Base-by-base conservation (phyloP, 495 filamentous ascomycete species). In the Cryomyces antarcticus region DNA sequence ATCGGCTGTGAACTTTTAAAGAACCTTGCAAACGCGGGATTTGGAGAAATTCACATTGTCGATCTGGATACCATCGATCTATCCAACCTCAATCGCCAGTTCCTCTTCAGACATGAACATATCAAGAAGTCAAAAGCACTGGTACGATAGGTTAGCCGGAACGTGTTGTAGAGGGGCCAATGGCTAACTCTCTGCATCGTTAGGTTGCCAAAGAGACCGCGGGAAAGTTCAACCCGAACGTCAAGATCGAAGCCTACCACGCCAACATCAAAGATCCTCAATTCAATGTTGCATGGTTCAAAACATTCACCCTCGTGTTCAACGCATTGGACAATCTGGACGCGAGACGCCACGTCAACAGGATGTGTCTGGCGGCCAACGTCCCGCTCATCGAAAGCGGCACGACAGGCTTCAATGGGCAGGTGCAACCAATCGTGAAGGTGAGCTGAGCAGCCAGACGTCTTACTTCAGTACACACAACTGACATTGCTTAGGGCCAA, bases 1-100 rank as follows among this genome's bases (percentile, higher is more conserved):
- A 96, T 99, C 56, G 89, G 89, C 45, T 99, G 89, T 62, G 89
- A 99, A 60, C 73, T 99, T 5, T 70, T 99, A 44, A 99, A 99
- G 68, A 93, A 96, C 62, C 77, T 99, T 44, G 82, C 87, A 42
- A 73, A 93, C 27, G 81, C 78, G 41, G 92, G 92, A 49, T 96
- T 96, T 52, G 86, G 86, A 38, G 84, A 93, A 62, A 75, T 95
- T 38, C 86, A 95, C 58, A 77, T 99, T 41, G 83, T 99, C 49
- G 89, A 99, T 57, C 77, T 99, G 30, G 89, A 99, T 57, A 99
- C 89, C 0, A 96, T 99, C 57, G 89, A 99, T 52, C 66, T 99
- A 5, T 93, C 83, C 64, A 99, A 99, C 53, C 70, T 99, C 39
- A 99, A 99, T 53, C 83, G 89, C 12, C 89, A 99, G 56, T 99